A percentile compares a stretch with the other conserved stretches of the same genome.
These are phyloP conservation scores for Exsudoporus frostii DNA, from an alignment of 768 basidiomycete species.

Conservation along the genomic window DNA sequence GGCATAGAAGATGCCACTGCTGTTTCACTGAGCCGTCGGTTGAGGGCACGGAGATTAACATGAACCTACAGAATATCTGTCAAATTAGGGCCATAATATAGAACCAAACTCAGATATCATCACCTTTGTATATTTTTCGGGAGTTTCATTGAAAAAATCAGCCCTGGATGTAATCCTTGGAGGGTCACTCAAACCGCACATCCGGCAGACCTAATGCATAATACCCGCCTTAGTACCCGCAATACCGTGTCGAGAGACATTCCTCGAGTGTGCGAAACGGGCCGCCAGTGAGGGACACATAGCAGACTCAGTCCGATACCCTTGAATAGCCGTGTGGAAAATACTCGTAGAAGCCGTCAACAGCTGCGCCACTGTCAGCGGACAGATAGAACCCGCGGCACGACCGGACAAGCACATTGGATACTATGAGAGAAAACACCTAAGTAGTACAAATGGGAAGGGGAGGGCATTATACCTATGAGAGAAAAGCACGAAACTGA, in stretches of 20 bases:
- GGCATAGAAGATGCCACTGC: not conserved
- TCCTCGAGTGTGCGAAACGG: conserved; percentile 4
- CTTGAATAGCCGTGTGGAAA: conserved; percentile 5
- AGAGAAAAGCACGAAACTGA: too few relatives aligned
- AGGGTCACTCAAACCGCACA: conserved; percentile 1
- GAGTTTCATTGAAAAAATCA: not conserved
- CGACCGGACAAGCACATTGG: too few relatives aligned
- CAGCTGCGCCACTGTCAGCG: not conserved
- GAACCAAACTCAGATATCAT: not conserved
- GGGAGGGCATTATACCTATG: too few relatives aligned
- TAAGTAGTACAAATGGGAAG: too few relatives aligned
- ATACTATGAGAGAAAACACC: too few relatives aligned
- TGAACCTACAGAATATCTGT: not conserved
- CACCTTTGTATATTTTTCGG: not conserved
- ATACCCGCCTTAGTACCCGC: not conserved
- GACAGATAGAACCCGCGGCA: too few relatives aligned
- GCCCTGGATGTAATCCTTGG: not conserved
- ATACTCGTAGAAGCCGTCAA: conserved; percentile 20
- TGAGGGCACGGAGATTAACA: not conserved
- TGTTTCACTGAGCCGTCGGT: too few relatives aligned
- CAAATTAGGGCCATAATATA: not conserved
- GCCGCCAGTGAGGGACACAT: conserved; percentile 13
- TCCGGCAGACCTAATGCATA: not conserved
- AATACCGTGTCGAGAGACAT: not conserved
- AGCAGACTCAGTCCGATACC: conserved; percentile 7